A percentile compares a stretch with the other conserved stretches of the same genome.
These are phyloP conservation scores for Salix purpurea DNA, from an alignment of 345 rosid species.

Conservation along the genomic window DNA sequence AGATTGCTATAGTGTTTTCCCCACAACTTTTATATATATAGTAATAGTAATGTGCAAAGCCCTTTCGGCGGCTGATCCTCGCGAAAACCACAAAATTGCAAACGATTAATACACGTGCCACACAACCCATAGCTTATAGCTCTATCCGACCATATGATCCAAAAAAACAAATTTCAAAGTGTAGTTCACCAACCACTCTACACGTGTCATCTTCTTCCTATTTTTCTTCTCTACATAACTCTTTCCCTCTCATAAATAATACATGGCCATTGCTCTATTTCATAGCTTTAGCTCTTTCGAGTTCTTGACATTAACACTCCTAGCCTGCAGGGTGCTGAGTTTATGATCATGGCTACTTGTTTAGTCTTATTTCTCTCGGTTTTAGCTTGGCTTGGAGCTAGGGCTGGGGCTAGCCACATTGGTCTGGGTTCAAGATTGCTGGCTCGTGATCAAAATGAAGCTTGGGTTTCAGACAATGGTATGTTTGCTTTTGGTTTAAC, in stretches of 20 bases:
- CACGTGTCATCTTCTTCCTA: constrained; percentile 30
- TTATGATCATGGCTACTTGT: background rate
- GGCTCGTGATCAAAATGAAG: constrained; percentile 37
- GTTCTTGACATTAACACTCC: background rate
- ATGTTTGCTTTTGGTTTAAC: constrained; percentile 81
- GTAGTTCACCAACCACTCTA: constrained; percentile 61
- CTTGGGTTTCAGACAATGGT: constrained; percentile 67
- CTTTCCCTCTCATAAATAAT: background rate
- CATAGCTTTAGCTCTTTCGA: constrained; percentile 5
- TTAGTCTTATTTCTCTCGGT: constrained; percentile 16
- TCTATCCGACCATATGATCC: constrained; percentile 40
- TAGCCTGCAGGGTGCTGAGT: background rate
- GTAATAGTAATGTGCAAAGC: background rate
- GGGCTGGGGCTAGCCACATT: too few relatives aligned
- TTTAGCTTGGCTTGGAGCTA: constrained; percentile 4
- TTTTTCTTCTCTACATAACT: constrained; percentile 3
- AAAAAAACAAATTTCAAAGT: constrained; percentile 39
- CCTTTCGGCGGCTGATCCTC: too few relatives aligned
- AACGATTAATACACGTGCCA: background rate
- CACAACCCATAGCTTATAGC: background rate
- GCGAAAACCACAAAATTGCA: background rate
- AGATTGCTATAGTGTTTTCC: too few relatives aligned
- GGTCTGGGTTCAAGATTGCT: constrained; percentile 57
- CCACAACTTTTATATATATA: too few relatives aligned
- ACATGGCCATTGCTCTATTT: background rate